Conservation (phyloP, 305 asterid species). For the Fraxinus sp. region DNA sequence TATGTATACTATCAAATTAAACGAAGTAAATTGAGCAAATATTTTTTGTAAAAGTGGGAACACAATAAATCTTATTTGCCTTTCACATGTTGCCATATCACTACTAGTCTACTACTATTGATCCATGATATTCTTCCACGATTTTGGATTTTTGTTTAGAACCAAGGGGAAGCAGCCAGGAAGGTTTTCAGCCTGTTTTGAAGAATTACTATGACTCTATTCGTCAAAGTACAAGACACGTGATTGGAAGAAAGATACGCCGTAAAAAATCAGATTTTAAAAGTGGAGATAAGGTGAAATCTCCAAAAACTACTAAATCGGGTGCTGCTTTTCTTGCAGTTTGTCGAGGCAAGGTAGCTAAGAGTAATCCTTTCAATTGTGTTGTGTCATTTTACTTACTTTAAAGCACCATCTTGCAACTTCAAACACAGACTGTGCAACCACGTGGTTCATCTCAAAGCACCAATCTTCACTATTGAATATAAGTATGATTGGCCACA, state of each 20-base stretch:
- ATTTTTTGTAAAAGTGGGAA: neutral
- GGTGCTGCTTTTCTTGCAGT: constrained; percentile 97
- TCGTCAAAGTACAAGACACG: constrained; percentile 43
- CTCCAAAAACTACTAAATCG: constrained; percentile 37
- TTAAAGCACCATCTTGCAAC: neutral
- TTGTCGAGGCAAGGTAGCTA: constrained; percentile 94
- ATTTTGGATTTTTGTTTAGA: constrained; percentile 45
- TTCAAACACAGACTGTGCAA: neutral
- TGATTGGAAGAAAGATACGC: constrained; percentile 51
- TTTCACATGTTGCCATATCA: constrained; percentile 3
- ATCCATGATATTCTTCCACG: constrained; percentile 20
- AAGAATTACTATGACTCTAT: constrained; percentile 66
- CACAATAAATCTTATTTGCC: constrained; percentile 5
- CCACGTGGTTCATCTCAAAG: neutral
- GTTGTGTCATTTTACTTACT: constrained; percentile 1
- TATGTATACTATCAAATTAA: neutral
- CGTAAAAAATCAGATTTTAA: constrained; percentile 53
- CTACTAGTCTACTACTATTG: constrained; percentile 10
- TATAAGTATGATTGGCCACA: neutral
- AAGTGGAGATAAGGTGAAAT: constrained; percentile 33
- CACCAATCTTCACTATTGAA: neutral
- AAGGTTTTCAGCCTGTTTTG: constrained; percentile 64
- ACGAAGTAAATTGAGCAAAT: neutral
- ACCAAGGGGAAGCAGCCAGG: constrained; percentile 89
- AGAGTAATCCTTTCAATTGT: neutral